A percentile compares a stretch with the other conserved stretches of the same genome.
These are phyloP conservation scores for Medicago truncatula DNA, from an alignment of 306 rosid species.

Conservation along the genomic window MtrunA17r5.0-ANR NC_053043.1:6756501-6757000, in stretches of 20 bases:
- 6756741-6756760: not conserved
- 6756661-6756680: not conserved
- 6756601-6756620: not conserved
- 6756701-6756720: not conserved
- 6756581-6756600: conserved; percentile 3
- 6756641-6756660: not conserved
- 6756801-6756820: not conserved
- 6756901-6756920: too few species aligned
- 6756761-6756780: not conserved
- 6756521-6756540: not conserved
- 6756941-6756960: too few species aligned
- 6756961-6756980: too few species aligned
- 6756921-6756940: too few species aligned
- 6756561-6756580: conserved; percentile 1
- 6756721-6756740: not conserved
- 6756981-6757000: too few species aligned
- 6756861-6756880: too few species aligned
- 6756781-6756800: conserved; percentile 15
- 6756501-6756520: not conserved
- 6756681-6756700: not conserved
- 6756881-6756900: too few species aligned
- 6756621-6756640: not conserved
- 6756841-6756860: too few species aligned
- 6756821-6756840: too few species aligned
- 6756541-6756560: conserved; percentile 1